phyloP scores from a whole-genome alignment of 768 basidiomycete species.

The Rhizopogon roseolus region DNA sequence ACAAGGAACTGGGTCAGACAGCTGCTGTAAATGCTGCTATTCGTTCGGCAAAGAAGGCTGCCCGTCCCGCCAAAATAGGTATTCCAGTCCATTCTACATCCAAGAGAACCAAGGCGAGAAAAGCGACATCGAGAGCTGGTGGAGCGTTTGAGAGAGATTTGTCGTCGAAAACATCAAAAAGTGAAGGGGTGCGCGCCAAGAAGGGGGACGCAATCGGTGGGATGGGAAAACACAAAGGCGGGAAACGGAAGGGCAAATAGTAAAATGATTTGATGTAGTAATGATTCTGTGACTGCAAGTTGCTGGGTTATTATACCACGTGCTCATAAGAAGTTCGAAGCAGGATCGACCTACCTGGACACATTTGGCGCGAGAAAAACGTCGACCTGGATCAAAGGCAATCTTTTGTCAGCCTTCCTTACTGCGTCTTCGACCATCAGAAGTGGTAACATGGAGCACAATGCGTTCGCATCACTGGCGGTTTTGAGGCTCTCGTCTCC shows the following conservation, averaged over 20 bases:
- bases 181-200: conserved; percentile 65
- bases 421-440: not conserved
- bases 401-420: not conserved
- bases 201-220: conserved; percentile 54
- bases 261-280: conserved; percentile 3
- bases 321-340: not conserved
- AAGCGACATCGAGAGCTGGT: conserved; percentile 24
- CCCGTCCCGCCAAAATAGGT: conserved; percentile 73
- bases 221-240: conserved; percentile 45
- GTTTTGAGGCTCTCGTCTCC: conserved; percentile 51
- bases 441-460: conserved; percentile 30
- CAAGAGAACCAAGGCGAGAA: conserved; percentile 28
- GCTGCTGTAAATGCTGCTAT: conserved; percentile 67
- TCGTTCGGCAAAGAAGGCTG: conserved; percentile 80
- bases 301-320: too few species aligned
- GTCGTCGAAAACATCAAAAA: conserved; percentile 34
- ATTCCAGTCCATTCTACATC: conserved; percentile 34
- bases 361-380: not conserved
- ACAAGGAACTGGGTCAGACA: conserved; percentile 54
- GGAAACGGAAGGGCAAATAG: conserved; percentile 30
- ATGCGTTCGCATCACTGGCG: conserved; percentile 52
- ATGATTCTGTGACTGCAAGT: not conserved
- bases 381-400: too few species aligned
- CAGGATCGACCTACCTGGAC: not conserved
- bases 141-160: conserved; percentile 59